A percentile compares a stretch with the other conserved stretches of the same genome.
Conservation (phyloP, 257 asterid species). For the Schizonepeta tenuifolia region DNA sequence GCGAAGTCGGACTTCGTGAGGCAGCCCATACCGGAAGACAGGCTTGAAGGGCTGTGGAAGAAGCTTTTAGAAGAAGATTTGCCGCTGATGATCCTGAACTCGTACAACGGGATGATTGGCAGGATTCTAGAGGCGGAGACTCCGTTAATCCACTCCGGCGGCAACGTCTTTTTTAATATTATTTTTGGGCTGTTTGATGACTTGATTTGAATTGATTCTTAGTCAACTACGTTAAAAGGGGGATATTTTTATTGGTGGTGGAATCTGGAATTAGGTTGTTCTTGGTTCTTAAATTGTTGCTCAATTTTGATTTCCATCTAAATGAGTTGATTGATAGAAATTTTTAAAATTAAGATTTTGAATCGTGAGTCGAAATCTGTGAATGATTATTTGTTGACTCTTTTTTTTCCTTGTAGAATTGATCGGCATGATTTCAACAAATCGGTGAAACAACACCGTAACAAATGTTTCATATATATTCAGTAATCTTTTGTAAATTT, state of each 20-base stretch:
- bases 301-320: conserved; percentile 2
- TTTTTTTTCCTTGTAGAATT: neutral
- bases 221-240: conserved; percentile 22
- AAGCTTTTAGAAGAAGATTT: conserved; percentile 57
- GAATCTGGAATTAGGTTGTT: neutral
- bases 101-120: conserved; percentile 73
- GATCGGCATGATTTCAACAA: too few relatives aligned
- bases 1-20: conserved; percentile 68
- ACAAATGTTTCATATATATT: too few relatives aligned
- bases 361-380: conserved; percentile 16
- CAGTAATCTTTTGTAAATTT: too few relatives aligned
- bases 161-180: too few relatives aligned
- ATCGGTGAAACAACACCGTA: too few relatives aligned
- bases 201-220: conserved; percentile 21
- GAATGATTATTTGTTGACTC: conserved; percentile 9
- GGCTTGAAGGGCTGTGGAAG: conserved; percentile 71
- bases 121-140: conserved; percentile 54
- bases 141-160: too few relatives aligned
- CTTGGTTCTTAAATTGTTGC: neutral
- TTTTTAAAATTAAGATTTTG: conserved; percentile 17
- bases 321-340: neutral
- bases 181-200: neutral
- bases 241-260: neutral
- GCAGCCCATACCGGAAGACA: conserved; percentile 56
- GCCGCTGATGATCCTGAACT: conserved; percentile 56